These are phyloP conservation scores for Nicotiana tomentosiformis DNA, from an alignment of 257 asterid genomes.

Conservation along the genomic window DNA sequence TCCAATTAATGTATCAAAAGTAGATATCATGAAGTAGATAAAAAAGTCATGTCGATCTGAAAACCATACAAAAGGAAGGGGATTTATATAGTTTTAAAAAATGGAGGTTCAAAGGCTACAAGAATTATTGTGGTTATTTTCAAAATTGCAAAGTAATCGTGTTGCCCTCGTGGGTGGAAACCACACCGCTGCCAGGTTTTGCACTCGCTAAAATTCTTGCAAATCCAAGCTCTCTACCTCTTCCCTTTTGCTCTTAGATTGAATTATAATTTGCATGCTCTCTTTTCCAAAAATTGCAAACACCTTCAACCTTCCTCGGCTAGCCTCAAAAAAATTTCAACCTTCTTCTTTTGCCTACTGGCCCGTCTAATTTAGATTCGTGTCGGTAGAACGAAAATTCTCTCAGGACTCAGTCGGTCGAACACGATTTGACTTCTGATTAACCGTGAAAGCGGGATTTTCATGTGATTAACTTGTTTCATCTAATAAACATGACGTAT, in stretches of 20 bases:
- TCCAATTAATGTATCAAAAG: not conserved
- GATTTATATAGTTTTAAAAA: not conserved
- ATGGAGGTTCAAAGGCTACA: conserved; percentile 34
- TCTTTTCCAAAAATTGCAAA: not conserved
- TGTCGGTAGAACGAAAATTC: too few species aligned
- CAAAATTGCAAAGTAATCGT: conserved; percentile 15
- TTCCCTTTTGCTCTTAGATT: not conserved
- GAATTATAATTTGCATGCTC: not conserved
- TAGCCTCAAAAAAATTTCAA: not conserved
- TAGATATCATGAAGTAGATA: not conserved
- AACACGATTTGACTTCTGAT: too few species aligned
- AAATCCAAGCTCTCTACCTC: not conserved
- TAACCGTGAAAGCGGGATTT: not conserved
- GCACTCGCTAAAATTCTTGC: conserved; percentile 31
- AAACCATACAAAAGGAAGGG: conserved; percentile 14
- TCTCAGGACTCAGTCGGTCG: too few species aligned
- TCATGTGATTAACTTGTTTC: not conserved
- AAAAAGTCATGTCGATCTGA: conserved; percentile 15
- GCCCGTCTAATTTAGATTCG: not conserved
- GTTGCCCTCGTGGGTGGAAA: conserved; percentile 50
- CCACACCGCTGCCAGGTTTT: conserved; percentile 47
- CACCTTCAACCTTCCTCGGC: not conserved
- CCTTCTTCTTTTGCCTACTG: not conserved
- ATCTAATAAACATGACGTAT: not conserved
- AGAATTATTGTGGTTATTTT: conserved; percentile 20